phyloP scores from a whole-genome alignment of 2,329 filamentous ascomycete genomes.

The Penicillium palitans region DNA sequence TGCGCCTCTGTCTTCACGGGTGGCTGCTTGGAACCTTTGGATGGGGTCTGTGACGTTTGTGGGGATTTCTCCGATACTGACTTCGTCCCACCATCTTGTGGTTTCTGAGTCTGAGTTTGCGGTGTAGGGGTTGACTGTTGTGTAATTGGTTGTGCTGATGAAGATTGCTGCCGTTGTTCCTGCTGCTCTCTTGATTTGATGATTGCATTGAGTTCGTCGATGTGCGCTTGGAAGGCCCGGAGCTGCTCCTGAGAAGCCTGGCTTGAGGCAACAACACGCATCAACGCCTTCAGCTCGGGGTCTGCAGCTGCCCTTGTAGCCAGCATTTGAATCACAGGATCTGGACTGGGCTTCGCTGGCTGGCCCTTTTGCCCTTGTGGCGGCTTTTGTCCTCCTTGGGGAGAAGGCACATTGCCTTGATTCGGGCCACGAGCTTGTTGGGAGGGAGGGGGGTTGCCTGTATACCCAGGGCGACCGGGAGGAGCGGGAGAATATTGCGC shows the following conservation, averaged over 20 bases:
- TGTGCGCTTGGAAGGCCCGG: slow-evolving; percentile 52
- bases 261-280: slow-evolving; percentile 53
- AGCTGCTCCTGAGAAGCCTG: slow-evolving; percentile 52
- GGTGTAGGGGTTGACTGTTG: slow-evolving; percentile 14
- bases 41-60: slow-evolving; percentile 17
- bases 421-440: slow-evolving; percentile 26
- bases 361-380: slow-evolving; percentile 33
- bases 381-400: slow-evolving; percentile 31
- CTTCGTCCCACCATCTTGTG: slow-evolving; percentile 23
- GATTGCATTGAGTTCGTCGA: slow-evolving; percentile 53
- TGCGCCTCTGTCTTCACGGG: slow-evolving; percentile 5
- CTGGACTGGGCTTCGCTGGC: slow-evolving; percentile 47
- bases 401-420: slow-evolving; percentile 24
- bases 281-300: slow-evolving; percentile 51
- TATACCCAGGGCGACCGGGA: slow-evolving; percentile 29
- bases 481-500: slow-evolving; percentile 30
- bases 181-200: slow-evolving; percentile 48
- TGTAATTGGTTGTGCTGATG: slow-evolving; percentile 14
- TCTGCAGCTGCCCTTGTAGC: slow-evolving; percentile 53
- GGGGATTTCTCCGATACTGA: slow-evolving; percentile 16
- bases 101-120: slow-evolving; percentile 30
- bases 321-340: slow-evolving; percentile 55
- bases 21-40: slow-evolving; percentile 11
- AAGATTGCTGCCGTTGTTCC: slow-evolving; percentile 33
- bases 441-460: slow-evolving; percentile 23